Conservation (phyloP, 805 yeast species). For the Brettanomyces anomalus region DNA sequence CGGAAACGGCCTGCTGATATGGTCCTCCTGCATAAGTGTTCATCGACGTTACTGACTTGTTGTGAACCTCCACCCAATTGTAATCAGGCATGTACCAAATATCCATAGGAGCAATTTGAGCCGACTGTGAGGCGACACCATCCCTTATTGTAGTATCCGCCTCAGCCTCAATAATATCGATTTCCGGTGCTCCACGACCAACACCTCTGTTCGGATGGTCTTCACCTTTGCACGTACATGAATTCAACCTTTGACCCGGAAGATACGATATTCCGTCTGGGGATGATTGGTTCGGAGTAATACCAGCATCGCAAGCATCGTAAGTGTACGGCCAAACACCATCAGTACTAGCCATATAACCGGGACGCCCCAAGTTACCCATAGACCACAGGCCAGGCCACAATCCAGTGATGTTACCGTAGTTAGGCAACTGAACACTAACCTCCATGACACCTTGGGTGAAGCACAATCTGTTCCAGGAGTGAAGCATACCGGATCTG, state of each 20-base stretch:
- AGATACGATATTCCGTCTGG: conserved; percentile 81
- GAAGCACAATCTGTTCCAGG: conserved; percentile 88
- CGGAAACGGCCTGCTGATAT: conserved; percentile 87
- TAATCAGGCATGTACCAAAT: conserved; percentile 93
- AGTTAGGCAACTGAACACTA: conserved; percentile 70
- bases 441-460: conserved; percentile 77
- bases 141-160: conserved; percentile 38
- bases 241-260: conserved; percentile 72
- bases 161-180: conserved; percentile 86
- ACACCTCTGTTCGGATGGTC: conserved; percentile 82
- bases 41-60: conserved; percentile 63
- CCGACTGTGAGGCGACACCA: conserved; percentile 85
- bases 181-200: conserved; percentile 95
- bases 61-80: conserved; percentile 64
- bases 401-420: conserved; percentile 69
- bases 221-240: conserved; percentile 74
- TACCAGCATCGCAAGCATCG: conserved; percentile 85
- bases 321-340: conserved; percentile 96
- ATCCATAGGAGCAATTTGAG: conserved; percentile 90
- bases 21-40: conserved; percentile 91
- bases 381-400: conserved; percentile 98
- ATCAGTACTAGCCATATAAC: conserved; percentile 76
- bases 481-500: conserved; percentile 86
- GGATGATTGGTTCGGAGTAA: conserved; percentile 87
- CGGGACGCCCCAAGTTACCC: conserved; percentile 91